Conservation (phyloP, 2,329 filamentous ascomycete genomes). For the Diaporthe helianthi region DNA sequence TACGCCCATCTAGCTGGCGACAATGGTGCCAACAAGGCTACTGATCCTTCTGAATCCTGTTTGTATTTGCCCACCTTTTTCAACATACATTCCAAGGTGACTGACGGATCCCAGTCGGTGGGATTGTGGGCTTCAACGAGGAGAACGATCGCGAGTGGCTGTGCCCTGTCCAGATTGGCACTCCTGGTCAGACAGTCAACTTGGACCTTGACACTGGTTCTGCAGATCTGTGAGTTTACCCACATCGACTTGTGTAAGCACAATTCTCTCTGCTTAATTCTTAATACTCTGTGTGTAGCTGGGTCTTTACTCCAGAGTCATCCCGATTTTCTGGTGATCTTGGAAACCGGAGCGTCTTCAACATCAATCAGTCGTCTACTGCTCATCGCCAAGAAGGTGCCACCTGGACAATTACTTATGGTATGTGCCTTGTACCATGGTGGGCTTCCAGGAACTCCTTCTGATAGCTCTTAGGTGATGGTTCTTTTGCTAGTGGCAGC, state of each 20-base stretch:
- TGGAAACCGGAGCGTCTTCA: slow-evolving; percentile 53
- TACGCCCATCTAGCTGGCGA: slow-evolving; percentile 47
- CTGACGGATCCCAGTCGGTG: slow-evolving; percentile 30
- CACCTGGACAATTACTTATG: slow-evolving; percentile 58
- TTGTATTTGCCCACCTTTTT: slow-evolving; percentile 33
- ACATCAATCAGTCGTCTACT: slow-evolving; percentile 54
- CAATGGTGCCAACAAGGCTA: slow-evolving; percentile 41
- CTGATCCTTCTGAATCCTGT: not conserved
- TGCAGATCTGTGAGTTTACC: slow-evolving; percentile 66
- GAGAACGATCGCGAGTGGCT: slow-evolving; percentile 63
- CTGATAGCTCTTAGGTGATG: slow-evolving; percentile 47
- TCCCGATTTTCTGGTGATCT: slow-evolving; percentile 51
- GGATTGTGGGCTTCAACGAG: slow-evolving; percentile 38
- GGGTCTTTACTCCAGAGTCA: slow-evolving; percentile 59
- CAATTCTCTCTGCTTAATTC: not conserved
- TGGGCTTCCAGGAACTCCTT: not conserved
- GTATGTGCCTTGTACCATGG: slow-evolving; percentile 48
- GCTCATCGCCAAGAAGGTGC: slow-evolving; percentile 49
- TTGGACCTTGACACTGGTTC: slow-evolving; percentile 76
- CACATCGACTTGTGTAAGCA: not conserved
- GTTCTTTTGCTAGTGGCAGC: slow-evolving; percentile 52
- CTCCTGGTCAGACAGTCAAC: slow-evolving; percentile 60
- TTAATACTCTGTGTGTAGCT: slow-evolving; percentile 46
- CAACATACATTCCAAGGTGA: slow-evolving; percentile 24
- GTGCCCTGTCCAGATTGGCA: slow-evolving; percentile 68